Percentiles rank a stretch among this genome's conserved stretches.
Evolutionary conservation across 345 rosid species (phyloP).

Genomic region (Carallia pectinifolia): DNA sequence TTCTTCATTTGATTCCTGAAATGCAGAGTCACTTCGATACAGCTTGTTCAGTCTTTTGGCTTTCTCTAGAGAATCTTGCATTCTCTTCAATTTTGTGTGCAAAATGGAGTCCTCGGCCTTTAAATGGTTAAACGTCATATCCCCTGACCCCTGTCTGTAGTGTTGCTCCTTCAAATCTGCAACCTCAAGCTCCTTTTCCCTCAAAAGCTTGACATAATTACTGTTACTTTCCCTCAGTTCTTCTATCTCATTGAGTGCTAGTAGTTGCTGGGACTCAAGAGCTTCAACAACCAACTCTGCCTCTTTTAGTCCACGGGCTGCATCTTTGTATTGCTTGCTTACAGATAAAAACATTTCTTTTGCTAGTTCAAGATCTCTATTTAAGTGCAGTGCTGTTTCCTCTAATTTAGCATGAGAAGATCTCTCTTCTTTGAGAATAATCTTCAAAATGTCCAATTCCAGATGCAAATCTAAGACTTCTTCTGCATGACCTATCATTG

Average conservation of each 20-base stretch:
- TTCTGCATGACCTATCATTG: slow-evolving; percentile 46
- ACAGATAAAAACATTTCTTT: slow-evolving; percentile 69
- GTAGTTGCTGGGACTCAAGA: slow-evolving; percentile 74
- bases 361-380: slow-evolving; percentile 52
- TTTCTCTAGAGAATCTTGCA: slow-evolving; percentile 89
- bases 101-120: slow-evolving; percentile 38
- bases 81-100: slow-evolving; percentile 58
- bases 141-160: slow-evolving; percentile 42
- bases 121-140: slow-evolving; percentile 31
- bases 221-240: slow-evolving; percentile 54
- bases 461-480: slow-evolving; percentile 76
- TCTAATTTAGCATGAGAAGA: slow-evolving; percentile 44
- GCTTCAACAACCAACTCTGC: slow-evolving; percentile 72
- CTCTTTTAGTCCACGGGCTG: slow-evolving; percentile 48
- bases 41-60: slow-evolving; percentile 66
- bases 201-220: slow-evolving; percentile 46
- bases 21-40: slow-evolving; percentile 63
- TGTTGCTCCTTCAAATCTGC: slow-evolving; percentile 50
- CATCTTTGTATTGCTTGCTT: slow-evolving; percentile 60
- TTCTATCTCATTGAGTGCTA: slow-evolving; percentile 62
- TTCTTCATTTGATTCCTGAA: slow-evolving; percentile 65
- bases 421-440: slow-evolving; percentile 80
- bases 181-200: slow-evolving; percentile 55
- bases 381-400: slow-evolving; percentile 42
- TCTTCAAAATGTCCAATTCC: slow-evolving; percentile 78